Conservation (phyloP, 1,284 basidiomycete species). For the Sporisorium scitamineum region DNA sequence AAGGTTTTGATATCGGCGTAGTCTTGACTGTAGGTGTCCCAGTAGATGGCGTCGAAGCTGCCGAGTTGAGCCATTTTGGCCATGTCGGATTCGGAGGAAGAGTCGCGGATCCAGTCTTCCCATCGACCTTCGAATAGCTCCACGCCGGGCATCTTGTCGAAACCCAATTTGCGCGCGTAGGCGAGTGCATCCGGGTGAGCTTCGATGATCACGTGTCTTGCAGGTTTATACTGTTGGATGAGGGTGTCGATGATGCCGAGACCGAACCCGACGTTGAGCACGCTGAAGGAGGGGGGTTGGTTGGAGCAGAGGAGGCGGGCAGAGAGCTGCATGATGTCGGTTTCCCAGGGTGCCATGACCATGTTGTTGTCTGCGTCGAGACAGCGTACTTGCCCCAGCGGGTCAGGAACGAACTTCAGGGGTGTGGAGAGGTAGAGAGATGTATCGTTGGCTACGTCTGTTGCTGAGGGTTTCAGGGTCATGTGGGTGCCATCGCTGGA, state of each 20-base stretch:
- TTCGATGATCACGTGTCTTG: constrained; percentile 90
- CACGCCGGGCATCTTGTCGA: constrained; percentile 55
- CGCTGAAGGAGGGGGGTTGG: constrained; percentile 73
- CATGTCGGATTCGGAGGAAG: constrained; percentile 82
- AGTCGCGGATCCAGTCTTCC: constrained; percentile 80
- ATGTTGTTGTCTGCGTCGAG: constrained; percentile 77
- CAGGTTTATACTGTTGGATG: constrained; percentile 79
- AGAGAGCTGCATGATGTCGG: constrained; percentile 64
- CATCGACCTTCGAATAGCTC: constrained; percentile 62
- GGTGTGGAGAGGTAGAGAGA: constrained; percentile 80
- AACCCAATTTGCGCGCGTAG: constrained; percentile 76
- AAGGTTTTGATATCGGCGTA: constrained; percentile 83
- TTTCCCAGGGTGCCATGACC: constrained; percentile 76
- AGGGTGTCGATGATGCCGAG: constrained; percentile 90
- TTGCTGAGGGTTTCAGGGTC: constrained; percentile 61
- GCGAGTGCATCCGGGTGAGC: constrained; percentile 90
- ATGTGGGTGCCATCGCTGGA: constrained; percentile 70
- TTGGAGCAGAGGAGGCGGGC: constrained; percentile 55
- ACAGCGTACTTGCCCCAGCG: constrained; percentile 83
- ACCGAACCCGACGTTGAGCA: constrained; percentile 94
- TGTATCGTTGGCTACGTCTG: constrained; percentile 73
- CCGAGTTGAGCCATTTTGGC: constrained; percentile 77
- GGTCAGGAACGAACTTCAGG: constrained; percentile 75
- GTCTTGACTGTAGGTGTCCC: constrained; percentile 93
- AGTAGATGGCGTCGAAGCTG: constrained; percentile 87